Percentiles rank a stretch among this genome's conserved stretches.
phyloP scores from a whole-genome alignment of 2,329 filamentous ascomycete genomes.

The Colletotrichum abscissum region DNA sequence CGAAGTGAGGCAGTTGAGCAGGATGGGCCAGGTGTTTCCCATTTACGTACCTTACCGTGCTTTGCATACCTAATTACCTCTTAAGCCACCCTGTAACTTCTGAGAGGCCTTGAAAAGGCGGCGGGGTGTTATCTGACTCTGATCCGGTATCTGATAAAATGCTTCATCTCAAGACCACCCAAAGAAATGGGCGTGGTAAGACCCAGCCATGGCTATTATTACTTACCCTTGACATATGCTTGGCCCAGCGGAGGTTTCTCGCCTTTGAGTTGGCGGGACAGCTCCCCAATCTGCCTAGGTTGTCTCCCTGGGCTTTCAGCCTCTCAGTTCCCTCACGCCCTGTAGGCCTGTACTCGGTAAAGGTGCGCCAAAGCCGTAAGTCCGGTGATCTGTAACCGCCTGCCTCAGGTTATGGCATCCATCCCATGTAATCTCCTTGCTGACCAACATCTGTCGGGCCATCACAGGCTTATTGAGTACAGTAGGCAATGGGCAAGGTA shows the following conservation, averaged over 20 bases:
- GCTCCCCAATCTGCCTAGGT: background rate
- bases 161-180: too few relatives aligned
- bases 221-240: background rate
- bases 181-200: too few relatives aligned
- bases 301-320: background rate
- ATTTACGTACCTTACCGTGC: background rate
- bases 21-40: background rate
- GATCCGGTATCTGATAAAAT: too few relatives aligned
- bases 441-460: background rate
- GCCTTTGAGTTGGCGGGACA: background rate
- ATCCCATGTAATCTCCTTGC: background rate
- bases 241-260: background rate
- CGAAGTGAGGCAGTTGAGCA: too few relatives aligned
- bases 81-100: background rate
- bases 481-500: too few relatives aligned
- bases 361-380: background rate
- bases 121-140: too few relatives aligned
- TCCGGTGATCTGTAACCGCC: background rate
- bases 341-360: background rate
- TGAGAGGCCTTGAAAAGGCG: background rate
- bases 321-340: background rate
- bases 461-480: background rate
- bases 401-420: background rate
- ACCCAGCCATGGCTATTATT: background rate
- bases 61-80: background rate